Evolutionary conservation across 2,329 filamentous ascomycete species (phyloP), one percentile per base, ranked within the genome.

Genomic region (Colletotrichum horii): DNA sequence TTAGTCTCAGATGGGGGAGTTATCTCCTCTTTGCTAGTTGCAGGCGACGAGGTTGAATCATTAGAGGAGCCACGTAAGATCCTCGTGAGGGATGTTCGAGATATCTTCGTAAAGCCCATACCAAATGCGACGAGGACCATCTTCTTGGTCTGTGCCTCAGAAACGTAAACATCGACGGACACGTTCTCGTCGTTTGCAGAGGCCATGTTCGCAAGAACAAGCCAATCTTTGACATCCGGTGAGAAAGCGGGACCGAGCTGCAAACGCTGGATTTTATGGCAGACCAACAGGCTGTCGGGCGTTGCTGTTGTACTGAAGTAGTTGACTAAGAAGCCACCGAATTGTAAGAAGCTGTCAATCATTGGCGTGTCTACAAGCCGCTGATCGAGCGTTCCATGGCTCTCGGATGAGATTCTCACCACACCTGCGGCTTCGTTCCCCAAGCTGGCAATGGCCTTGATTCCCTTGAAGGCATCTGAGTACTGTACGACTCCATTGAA

Each of bases 241-340:
- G 65, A 38, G 24, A 73, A 73, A 5, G 22, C 12, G 0, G 65
- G 70, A 4, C 70, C 70, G 5, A 69, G 11, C 19, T 69, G 56
- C 22, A 48, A 14, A 9, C 56, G 55, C 5, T 73, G 65, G 22
- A 73, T 55, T 2, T 6, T 38, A 4, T 73, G 70, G 34, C 70
- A 73, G 55, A 73, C 65, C 1, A 69, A 38, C 2, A 73, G 16
- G 8, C 24, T 48, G 2, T 62, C 70, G 3, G 11, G 3, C 0
- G 30, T 55, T 6, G 15, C 1, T 12, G 22, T 4, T 36, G 55
- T 24, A 26, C 64, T 71, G 36, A 73, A 75, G 34, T 71, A 80
- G n/a, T 79, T 79, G 8, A 72, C 70, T 7, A 78, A 22, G 22
- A 79, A 76, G 9, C 76, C 77, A 11, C 76, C 75, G 52, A 81